Percentiles rank a stretch among this genome's conserved stretches.
Evolutionary conservation across 805 yeast species (phyloP).

Genomic region (Nakazawaea ishiwadae): DNA sequence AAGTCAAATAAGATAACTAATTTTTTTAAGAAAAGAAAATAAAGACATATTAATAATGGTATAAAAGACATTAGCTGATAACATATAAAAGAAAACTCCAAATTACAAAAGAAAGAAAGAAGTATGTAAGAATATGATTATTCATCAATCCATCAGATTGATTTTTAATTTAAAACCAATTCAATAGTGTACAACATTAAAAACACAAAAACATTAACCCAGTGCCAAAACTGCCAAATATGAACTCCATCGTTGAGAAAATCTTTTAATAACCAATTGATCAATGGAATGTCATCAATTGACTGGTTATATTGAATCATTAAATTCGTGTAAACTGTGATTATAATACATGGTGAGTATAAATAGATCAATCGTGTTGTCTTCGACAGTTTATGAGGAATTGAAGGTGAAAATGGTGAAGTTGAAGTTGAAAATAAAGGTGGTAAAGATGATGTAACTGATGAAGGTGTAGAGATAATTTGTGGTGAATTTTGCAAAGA

Average conservation of each 20-base stretch:
- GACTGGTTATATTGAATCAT: conserved; percentile 86
- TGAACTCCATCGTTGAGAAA: conserved; percentile 33
- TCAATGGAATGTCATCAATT: conserved; percentile 46
- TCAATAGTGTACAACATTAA: conserved; percentile 78
- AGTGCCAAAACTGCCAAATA: conserved; percentile 97
- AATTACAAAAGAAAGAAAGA: background rate
- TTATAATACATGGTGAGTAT: conserved; percentile 89
- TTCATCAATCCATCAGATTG: conserved; percentile 27
- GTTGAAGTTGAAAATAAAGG: conserved; percentile 14
- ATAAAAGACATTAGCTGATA: no score
- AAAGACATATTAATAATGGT: no score
- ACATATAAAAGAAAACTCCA: no score
- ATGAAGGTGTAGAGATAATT: no score
- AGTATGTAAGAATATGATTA: background rate
- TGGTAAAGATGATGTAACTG: conserved; percentile 11
- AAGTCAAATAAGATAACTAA: no score
- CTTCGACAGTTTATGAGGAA: conserved; percentile 17
- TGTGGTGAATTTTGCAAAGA: no score
- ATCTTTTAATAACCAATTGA: conserved; percentile 26
- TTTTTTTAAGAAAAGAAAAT: no score
- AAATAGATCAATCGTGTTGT: conserved; percentile 65
- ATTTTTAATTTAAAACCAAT: conserved; percentile 36
- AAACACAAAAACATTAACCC: conserved; percentile 86
- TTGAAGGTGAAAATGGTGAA: conserved; percentile 11
- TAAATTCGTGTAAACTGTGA: conserved; percentile 92